Evolutionary conservation across 148 eudicot genomes (phyloP).

Genomic region (Chenopodium quinoa): DNA sequence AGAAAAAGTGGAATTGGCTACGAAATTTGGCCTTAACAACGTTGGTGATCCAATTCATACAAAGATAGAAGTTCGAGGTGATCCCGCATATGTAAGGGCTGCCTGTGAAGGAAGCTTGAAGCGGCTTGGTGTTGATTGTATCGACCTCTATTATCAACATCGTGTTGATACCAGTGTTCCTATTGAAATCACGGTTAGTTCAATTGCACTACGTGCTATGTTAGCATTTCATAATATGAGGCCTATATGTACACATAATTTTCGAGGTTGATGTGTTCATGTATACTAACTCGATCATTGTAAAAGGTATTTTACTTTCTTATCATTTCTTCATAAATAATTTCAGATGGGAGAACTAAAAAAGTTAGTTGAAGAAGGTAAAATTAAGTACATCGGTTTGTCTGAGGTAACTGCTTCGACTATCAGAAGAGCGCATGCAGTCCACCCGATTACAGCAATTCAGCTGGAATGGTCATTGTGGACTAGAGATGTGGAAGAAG

Average conservation of each 20-base stretch:
- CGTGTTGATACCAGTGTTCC: conserved; percentile 36
- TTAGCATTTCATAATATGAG: too few species aligned
- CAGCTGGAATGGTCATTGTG: conserved; percentile 30
- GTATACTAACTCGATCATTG: neutral
- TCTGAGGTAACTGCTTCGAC: conserved; percentile 32
- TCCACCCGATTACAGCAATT: conserved; percentile 25
- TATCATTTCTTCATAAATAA: neutral
- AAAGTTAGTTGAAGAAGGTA: conserved; percentile 37
- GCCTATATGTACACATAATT: too few species aligned
- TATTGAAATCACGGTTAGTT: conserved; percentile 44
- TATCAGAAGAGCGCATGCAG: conserved; percentile 30
- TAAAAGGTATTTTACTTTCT: too few species aligned
- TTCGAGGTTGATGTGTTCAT: too few species aligned
- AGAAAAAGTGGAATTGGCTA: conserved; percentile 30
- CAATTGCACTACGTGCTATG: neutral
- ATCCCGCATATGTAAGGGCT: conserved; percentile 27
- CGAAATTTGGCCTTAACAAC: conserved; percentile 26
- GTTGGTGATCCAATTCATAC: neutral
- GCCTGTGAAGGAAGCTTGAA: conserved; percentile 31
- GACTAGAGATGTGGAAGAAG: conserved; percentile 27
- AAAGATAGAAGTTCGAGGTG: neutral
- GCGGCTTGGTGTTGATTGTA: conserved; percentile 31
- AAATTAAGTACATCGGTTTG: conserved; percentile 31
- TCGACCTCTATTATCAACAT: conserved; percentile 43
- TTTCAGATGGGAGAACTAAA: conserved; percentile 19